Evolutionary conservation across 768 basidiomycete genomes (phyloP), one percentile per base, ranked within the genome.

Genomic region (Sistotremastrum suecicum): DNA sequence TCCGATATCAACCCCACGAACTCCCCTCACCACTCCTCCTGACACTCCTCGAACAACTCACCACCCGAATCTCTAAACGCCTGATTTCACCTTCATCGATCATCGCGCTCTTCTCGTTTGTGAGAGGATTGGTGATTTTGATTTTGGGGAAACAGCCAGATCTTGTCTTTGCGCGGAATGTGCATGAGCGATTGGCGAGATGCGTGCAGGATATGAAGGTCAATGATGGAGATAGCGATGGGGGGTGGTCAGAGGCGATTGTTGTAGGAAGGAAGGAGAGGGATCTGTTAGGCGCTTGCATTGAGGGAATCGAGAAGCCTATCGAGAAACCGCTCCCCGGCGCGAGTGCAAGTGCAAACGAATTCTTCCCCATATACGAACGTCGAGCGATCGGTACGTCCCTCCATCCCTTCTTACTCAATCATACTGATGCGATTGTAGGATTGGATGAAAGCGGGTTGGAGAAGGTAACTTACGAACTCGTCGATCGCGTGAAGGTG

Each of bases 1-100:
- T 2, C 1, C 5, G 20, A 2, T 31, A 28, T 48, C 12, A 42
- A 41, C 35, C 43, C 51, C 3, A 35, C 41, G 7, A 53, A 55
- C 29, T 45, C 55, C 44, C 80, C 3, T 88, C 84, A 51, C 86
- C 90, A 0, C 68, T 97, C 9, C 60, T 95, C 3, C 76, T 83
- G 70, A 79, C 87, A 0, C 63, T 88, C 10, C 52, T 90, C 4
- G 91, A 95, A 54, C 87, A 92, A 54, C 60, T 86, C 12, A 57
- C 65, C 5, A 81, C 81, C 1, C 88, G 84, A 58, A 55, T 79
- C n/a, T 59, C 60, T n/a, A 71, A 68, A 37, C 66, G 68, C 20
- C 60, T 73, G 12, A 62, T 84, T 12, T 58, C 69, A 0, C 66
- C 79, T 2, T 76, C 80, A 1, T 80, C 83, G 49, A 59, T 72